Conservation (phyloP, 2,329 filamentous ascomycete genomes). For the Didymosphaeria variabile region DNA sequence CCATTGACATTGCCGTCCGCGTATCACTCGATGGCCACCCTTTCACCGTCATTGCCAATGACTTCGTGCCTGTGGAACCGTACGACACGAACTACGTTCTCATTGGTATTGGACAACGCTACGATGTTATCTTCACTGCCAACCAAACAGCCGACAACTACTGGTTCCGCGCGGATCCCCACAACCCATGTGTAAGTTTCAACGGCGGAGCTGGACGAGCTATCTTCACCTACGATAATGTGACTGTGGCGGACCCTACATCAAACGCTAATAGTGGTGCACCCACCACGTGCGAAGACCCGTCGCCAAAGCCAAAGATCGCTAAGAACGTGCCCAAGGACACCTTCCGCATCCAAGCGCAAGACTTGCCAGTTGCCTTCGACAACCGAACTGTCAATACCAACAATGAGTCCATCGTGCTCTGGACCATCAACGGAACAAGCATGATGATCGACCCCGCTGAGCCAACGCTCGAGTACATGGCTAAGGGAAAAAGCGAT, state of each 20-base stretch:
- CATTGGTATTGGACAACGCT: slow-evolving; percentile 52
- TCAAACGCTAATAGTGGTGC: slow-evolving; percentile 33
- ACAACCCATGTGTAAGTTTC: slow-evolving; percentile 34
- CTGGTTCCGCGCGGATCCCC: slow-evolving; percentile 45
- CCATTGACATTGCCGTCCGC: slow-evolving; percentile 35
- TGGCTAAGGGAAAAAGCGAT: slow-evolving; percentile 52
- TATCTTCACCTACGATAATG: slow-evolving; percentile 50
- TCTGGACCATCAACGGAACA: slow-evolving; percentile 54
- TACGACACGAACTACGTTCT: slow-evolving; percentile 50
- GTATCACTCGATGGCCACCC: slow-evolving; percentile 43
- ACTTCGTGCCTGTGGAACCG: slow-evolving; percentile 40
- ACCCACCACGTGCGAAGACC: slow-evolving; percentile 47
- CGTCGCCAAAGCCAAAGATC: slow-evolving; percentile 46
- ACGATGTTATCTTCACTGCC: slow-evolving; percentile 48
- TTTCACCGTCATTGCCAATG: slow-evolving; percentile 44
- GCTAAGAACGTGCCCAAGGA: slow-evolving; percentile 43
- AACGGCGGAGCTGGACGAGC: slow-evolving; percentile 43
- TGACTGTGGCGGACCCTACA: slow-evolving; percentile 47
- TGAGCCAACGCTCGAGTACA: slow-evolving; percentile 58
- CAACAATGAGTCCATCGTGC: slow-evolving; percentile 36
- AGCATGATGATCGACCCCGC: slow-evolving; percentile 58
- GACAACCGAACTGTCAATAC: slow-evolving; percentile 34
- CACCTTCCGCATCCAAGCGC: slow-evolving; percentile 35
- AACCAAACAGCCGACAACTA: slow-evolving; percentile 42
- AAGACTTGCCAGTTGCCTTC: slow-evolving; percentile 40